Evolutionary conservation across 257 asterid genomes (phyloP), one percentile per base, ranked within the genome.

Genomic region (Eustoma russellianum): DNA sequence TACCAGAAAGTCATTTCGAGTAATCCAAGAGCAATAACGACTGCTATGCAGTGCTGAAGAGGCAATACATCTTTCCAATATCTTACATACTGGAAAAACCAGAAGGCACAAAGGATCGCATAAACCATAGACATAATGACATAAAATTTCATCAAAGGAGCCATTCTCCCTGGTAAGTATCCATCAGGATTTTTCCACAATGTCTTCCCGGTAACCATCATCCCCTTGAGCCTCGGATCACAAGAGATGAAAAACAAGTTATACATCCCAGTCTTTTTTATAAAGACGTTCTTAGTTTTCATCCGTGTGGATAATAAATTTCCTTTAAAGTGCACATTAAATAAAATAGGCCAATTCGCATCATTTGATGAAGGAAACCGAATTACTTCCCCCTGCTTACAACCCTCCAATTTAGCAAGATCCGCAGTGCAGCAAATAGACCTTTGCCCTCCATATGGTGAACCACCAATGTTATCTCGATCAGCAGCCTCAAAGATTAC

Each of bases 401-500:
- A 92, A 19, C 95, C 95, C 79, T 88, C 99, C 46, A 88, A 67
- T 74, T 88, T 88, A 50, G 99, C 88, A 57, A 88, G 93, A 92
- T 92, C 99, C 17, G 94, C 50, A 43, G 97, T 88, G 80, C 99
- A 92, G 74, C 99, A 92, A 34, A 92, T 88, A 28, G 97, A 78
- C 71, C 94, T 88, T 70, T 92, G 99, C 50, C 99, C 99, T 40
- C 93, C 93, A 72, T 92, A 92, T 38, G 97, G 91, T 53, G 99
- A 92, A 64, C 99, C 99, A 28, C 99, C 99, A 41, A 92, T 88
- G 58, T 72, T 83, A 65, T 92, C 99, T 16, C 93, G 93, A 54
- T 92, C 83, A 61, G 83, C 77, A 46, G 97, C 90, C 79, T 88
- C 99, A 56, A 92, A 92, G 60, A 92, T 81, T 41, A 88, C 61